Conservation (phyloP, 192 early-diverging fungal species). For the Coemansia reversa region DNA sequence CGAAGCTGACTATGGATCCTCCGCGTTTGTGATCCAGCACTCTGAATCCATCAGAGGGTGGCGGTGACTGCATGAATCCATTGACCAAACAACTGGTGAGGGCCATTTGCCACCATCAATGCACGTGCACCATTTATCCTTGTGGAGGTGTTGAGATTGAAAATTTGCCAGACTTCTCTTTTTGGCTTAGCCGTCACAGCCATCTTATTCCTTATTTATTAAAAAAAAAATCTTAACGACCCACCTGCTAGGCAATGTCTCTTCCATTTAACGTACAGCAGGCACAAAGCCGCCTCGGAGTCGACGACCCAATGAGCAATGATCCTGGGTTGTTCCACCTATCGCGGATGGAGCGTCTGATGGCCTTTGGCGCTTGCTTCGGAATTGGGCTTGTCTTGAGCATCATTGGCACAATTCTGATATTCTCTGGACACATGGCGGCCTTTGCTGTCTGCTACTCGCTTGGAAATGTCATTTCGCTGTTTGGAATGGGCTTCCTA, state of each 20-base stretch:
- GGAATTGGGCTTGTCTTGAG: constrained; percentile 77
- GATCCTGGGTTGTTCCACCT: constrained; percentile 50
- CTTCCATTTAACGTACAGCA: constrained; percentile 47
- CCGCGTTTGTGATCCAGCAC: no score
- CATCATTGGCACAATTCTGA: constrained; percentile 63
- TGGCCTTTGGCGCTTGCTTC: constrained; percentile 63
- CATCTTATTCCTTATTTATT: neutral
- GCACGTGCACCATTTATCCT: neutral
- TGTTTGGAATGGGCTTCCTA: constrained; percentile 86
- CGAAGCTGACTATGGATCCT: neutral
- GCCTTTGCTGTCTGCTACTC: constrained; percentile 91
- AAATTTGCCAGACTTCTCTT: neutral
- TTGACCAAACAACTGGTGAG: neutral
- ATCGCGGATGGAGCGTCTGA: constrained; percentile 48
- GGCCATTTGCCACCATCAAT: neutral
- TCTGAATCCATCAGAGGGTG: neutral
- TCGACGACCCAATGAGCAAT: constrained; percentile 45
- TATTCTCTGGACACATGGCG: constrained; percentile 59
- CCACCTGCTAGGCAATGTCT: constrained; percentile 25
- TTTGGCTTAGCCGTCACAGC: constrained; percentile 3
- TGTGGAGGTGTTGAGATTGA: neutral
- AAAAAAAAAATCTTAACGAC: neutral
- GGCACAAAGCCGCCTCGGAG: constrained; percentile 17
- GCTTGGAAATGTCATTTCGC: constrained; percentile 82
- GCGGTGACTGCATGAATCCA: neutral